Evolutionary conservation across 805 yeast genomes (phyloP), one percentile per base, ranked within the genome.

Genomic region (Wickerhamomyces ciferrii): DNA sequence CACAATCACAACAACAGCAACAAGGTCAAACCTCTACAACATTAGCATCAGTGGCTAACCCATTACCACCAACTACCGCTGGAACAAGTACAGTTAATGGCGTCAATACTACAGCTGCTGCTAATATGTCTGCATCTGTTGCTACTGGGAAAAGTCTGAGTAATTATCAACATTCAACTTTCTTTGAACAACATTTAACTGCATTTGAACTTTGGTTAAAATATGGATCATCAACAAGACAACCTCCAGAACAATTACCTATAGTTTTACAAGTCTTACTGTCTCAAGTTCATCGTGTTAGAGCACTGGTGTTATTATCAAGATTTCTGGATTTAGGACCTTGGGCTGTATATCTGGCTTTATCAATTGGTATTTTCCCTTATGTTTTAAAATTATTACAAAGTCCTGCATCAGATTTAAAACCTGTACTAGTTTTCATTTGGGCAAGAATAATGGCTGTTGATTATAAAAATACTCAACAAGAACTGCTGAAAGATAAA

Each of bases 361-460:
- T 94, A 29, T 87, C 96, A 8, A 91, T 94, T 53, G 98, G 98
- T 20, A 92, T 94, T 27, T 94, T 92, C 65, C 98, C 98, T 0
- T 94, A 94, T 60, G 96, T 94, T 29, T 70, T 92, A 45, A 89
- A 91, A 56, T 73, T 94, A 20, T 68, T 94, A 31, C 98, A 92
- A 61, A 84, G 95, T 49, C 98, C 98, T 0, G 97, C 98, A 0
- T 95, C 88, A 24, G 98, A 94, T 59, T 71, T 94, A 48, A 90
- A 90, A 58, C 98, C 98, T 0, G 96, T 92, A 3, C 68, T 94
- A 47, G 94, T 94, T 2, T 94, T 92, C 58, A 94, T 94, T 45
- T 94, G 99, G 99, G 96, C 98, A 0, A 75, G 98, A 53, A 89
- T 94, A 20, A 89, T 94, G 94, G 91, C 97, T 3, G 95, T 94